Base-by-base conservation (phyloP, 2,329 filamentous ascomycete species). In the Podosphaera xanthii region DNA sequence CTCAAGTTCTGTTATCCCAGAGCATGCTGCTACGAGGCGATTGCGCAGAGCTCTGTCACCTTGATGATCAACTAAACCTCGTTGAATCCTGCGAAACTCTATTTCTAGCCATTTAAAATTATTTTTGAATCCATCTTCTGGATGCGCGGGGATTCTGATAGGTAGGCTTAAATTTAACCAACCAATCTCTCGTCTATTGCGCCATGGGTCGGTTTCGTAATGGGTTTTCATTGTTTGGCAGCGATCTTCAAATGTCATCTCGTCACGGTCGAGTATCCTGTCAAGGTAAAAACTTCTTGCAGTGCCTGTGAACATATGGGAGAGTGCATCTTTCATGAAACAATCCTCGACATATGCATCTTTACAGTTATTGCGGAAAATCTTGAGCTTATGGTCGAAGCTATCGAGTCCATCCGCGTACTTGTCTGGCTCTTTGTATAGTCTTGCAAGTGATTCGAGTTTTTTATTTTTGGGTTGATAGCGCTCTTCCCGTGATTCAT, bases 201-300 rank as follows among this genome's bases (percentile, higher is more conserved):
- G 35, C 53, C 53, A 56, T 56, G 38, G 53, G 30, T 56, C n/a
- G 33, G 53, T 40, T n/a, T 40, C 35, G 8, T 40, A 56, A 22
- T 56, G 14, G 2, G 14, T 9, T 10, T 38, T 40, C 35, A 56
- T 56, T 6, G 34, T 6, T 5, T 10, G 38, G 8, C 53, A 40
- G 33, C 35, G 14, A 22, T 56, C 53, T 40, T 56, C 53, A 56
- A 56, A 56, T 5, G 14, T 56, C 35, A 56, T 56, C 2, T 56
- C 36, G 53, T 56, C 53, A 56, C 30, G 35, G n/a, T 56, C 34
- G 30, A 40, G 34, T 56, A 10, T 56, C 14, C 40, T 40, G 35
- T 56, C 34, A 34, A 40, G 53, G 53, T 56, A 56, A 22, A 56
- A 36, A 56, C 53, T 12, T 56, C 53, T 56, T 40, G 35, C 53